Evolutionary conservation across 2,329 filamentous ascomycete species (phyloP).

Genomic region (Neocatenulostroma microsporum): DNA sequence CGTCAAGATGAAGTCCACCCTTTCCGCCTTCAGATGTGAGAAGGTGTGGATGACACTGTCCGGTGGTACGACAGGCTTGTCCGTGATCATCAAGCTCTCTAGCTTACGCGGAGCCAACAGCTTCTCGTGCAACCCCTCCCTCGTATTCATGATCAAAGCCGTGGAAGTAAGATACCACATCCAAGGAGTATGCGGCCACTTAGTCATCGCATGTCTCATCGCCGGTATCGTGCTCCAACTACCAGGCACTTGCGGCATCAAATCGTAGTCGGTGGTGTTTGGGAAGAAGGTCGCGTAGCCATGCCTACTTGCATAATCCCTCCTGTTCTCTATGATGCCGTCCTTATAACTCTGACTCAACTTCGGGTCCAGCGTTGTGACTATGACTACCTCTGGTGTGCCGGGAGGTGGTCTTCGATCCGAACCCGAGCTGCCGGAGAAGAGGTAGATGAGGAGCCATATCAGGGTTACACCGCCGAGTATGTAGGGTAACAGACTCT

Average conservation of each 20-base stretch:
- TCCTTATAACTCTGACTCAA: slow-evolving; percentile 61
- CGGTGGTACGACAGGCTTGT: slow-evolving; percentile 81
- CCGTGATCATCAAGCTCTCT: slow-evolving; percentile 72
- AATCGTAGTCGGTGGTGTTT: slow-evolving; percentile 65
- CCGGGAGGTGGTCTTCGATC: slow-evolving; percentile 24
- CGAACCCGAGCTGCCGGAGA: slow-evolving; percentile 8
- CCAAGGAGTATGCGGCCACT: slow-evolving; percentile 66
- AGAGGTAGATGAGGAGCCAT: slow-evolving; percentile 28
- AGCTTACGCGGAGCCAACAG: slow-evolving; percentile 61
- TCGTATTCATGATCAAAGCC: slow-evolving; percentile 80
- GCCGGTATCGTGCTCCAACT: slow-evolving; percentile 77
- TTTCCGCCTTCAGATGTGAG: slow-evolving; percentile 63
- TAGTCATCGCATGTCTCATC: slow-evolving; percentile 77
- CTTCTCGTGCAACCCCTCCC: slow-evolving; percentile 59
- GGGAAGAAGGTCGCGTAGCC: slow-evolving; percentile 84
- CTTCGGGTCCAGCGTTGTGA: slow-evolving; percentile 71
- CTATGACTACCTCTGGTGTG: slow-evolving; percentile 59
- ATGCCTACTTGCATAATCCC: slow-evolving; percentile 76
- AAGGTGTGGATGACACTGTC: slow-evolving; percentile 98
- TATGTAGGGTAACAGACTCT: slow-evolving; percentile 38
- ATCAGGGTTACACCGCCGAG: slow-evolving; percentile 26
- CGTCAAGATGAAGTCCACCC: slow-evolving; percentile 73
- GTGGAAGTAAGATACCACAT: slow-evolving; percentile 84
- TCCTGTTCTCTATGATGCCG: slow-evolving; percentile 71
- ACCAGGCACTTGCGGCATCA: slow-evolving; percentile 48